Evolutionary conservation across 2,329 filamentous ascomycete species (phyloP).

Genomic region (Domatiomyces catenatus): DNA sequence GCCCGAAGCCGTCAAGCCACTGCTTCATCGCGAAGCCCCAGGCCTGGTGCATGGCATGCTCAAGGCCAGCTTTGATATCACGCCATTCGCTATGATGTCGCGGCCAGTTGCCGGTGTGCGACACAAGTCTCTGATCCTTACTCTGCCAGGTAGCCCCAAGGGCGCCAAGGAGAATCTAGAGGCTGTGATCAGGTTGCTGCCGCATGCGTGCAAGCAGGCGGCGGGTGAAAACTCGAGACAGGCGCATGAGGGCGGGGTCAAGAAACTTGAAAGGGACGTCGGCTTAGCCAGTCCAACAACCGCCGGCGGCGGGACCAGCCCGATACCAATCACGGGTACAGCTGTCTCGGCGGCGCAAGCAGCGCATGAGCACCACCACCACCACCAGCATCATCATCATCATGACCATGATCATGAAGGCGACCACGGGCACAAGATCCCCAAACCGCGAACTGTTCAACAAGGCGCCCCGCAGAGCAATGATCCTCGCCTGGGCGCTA

Average conservation of each 20-base stretch:
- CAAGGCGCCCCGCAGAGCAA: slow-evolving; percentile 42
- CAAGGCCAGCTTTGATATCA: slow-evolving; percentile 64
- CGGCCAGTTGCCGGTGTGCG: slow-evolving; percentile 80
- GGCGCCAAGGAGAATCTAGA: slow-evolving; percentile 88
- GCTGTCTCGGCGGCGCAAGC: slow-evolving; percentile 12
- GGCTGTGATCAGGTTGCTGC: slow-evolving; percentile 73
- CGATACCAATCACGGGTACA: background rate
- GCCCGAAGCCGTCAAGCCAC: slow-evolving; percentile 69
- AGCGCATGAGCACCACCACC: slow-evolving; percentile 21
- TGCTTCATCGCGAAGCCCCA: slow-evolving; percentile 73
- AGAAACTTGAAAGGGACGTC: slow-evolving; percentile 71
- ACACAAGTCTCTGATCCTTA: slow-evolving; percentile 67
- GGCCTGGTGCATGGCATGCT: slow-evolving; percentile 93
- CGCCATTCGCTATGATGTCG: slow-evolving; percentile 95
- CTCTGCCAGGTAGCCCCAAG: slow-evolving; percentile 86
- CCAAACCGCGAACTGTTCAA: slow-evolving; percentile 57
- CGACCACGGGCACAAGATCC: slow-evolving; percentile 36
- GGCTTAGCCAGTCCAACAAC: slow-evolving; percentile 34
- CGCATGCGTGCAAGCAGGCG: slow-evolving; percentile 86
- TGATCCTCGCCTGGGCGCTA: slow-evolving; percentile 43
- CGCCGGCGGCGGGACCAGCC: slow-evolving; percentile 1
- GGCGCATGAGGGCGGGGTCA: slow-evolving; percentile 65
- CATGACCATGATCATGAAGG: slow-evolving; percentile 36
- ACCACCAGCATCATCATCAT: slow-evolving; percentile 35
- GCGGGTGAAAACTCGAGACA: slow-evolving; percentile 65